Evolutionary conservation across 2,329 filamentous ascomycete genomes (phyloP), one percentile per base, ranked within the genome.

Genomic region (Penicillium sp.): DNA sequence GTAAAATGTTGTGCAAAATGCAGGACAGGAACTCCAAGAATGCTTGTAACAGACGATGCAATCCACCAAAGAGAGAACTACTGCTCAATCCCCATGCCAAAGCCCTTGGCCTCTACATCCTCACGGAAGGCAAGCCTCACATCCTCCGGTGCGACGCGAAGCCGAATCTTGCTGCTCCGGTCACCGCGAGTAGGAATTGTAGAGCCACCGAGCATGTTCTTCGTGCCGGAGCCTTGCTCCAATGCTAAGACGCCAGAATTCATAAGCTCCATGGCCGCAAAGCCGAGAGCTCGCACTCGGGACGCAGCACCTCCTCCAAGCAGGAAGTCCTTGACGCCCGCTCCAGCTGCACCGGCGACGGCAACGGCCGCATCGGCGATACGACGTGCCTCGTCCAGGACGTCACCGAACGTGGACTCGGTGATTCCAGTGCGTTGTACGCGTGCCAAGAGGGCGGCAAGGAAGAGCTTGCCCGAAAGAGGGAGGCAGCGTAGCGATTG

Each of bases 141-240:
- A 78, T 99, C 94, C 72, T 98, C 94, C 63, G 97, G 92, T 13
- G 91, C 91, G 68, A 98, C 89, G 24, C 91, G 88, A 60, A 99
- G 82, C 60, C 94, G 85, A 44, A 99, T 86, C 76, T 96, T 93
- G 60, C 92, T 94, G 24, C 92, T 92, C 47, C 95, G 84, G 74
- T 98, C 94, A 0, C 93, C 90, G 67, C 88, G 88, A 62, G 82
- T 79, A 19, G 89, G 86, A 37, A 75, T 73, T 4, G 86, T 86
- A 42, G 73, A 71, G 44, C 68, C 75, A 51, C 72, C 74, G 10
- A 75, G 57, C 4, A 71, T 58, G 7, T 65, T 72, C 59, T 70
- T 73, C 28, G 70, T 65, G 8, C 68, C 71, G 8, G 67, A 67
- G 37, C 70, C 74, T 42, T 72, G 74, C 66, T 99, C 95, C 56